Base-by-base conservation (phyloP, 805 yeast genomes). In the Ogataea ramenticola region DNA sequence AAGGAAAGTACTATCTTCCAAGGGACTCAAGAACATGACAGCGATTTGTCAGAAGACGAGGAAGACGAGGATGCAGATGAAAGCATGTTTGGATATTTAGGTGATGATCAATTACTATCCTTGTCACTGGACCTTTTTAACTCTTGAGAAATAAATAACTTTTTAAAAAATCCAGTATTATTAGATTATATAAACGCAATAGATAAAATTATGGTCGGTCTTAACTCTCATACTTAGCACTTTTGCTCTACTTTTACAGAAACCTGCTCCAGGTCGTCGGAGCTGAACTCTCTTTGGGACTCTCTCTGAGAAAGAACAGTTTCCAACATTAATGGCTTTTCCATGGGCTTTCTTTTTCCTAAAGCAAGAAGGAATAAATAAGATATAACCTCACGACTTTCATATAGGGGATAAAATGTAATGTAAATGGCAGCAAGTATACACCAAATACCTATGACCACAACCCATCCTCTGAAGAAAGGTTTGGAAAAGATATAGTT, bases 341-440 rank as follows among this genome's bases (percentile, higher is more conserved):
- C 26, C 33, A 26, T 26, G 8, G 33, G 32, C 21, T 39, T 39
- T 26, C 35, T 39, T 22, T 30, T 39, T 17, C 41, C 41, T 6
- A 27, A 24, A 19, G 17, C 32, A 24, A 39, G 26, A 19, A 39
- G 12, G 24, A 39, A 39, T 19, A 39, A 39, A 20, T 19, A 26
- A n/a, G 22, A 6, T 37, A 61, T 43, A 5, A 42, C 54, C 9
- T 50, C 56, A 36, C 66, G 53, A 27, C 77, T 74, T 52, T 75
- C 77, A 53, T 59, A 64, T 22, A 74, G 43, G n/a, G 80, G 80
- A 27, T 66, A 72, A 14, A 75, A 45, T 1, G 73, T 61, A 41
- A 73, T 76, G 43, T 68, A 57, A 37, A 61, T 60, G 10, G 49
- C 49, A 0, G 74, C 62, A 36, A 58, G 48, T 47, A 67, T 69